Evolutionary conservation across 2,329 filamentous ascomycete genomes (phyloP), one percentile per base, ranked within the genome.

Genomic region (Alternaria solani): DNA sequence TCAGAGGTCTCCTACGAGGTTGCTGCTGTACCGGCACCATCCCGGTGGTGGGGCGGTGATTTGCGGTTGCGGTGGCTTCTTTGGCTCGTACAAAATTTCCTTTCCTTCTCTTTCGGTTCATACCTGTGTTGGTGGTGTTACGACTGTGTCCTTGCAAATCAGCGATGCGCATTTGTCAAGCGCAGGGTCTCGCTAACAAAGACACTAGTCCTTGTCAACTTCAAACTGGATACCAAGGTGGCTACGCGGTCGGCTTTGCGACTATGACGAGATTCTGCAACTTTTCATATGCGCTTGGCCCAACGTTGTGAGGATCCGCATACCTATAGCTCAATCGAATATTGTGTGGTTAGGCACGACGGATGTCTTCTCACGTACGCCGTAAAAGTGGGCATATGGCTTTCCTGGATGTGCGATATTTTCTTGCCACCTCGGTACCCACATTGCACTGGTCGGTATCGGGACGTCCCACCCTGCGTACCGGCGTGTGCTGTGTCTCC

Each of bases 81-180:
- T n/a, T 25, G 25, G 16, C 42, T 28, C 34, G 32, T 38, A 47
- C 51, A 32, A 7, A 47, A n/a, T 18, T n/a, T 49, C 46, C 30
- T 28, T 44, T 23, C 42, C 18, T 23, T 53, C 14, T 20, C 20
- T 23, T 54, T 7, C 16, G 34, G 32, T 23, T 34, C 8, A 14
- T 32, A 14, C 16, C 11, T 41, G 11, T 32, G 18, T 43, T 14
- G 20, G 14, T 12, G 11, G 20, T 58, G 16, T 53, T 28, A 30
- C 25, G 36, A n/a, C 16, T 28, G 25, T 48, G 42, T 26, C n/a
- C 46, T 47, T 54, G 23, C 49, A 5, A 46, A 39, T 25, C 23
- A 52, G 34, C 18, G 54, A 25, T 32, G 26, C 26, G 36, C 42
- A 55, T 42, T 54, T 32, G 55, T 47, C 26, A 39, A 47, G 25